Evolutionary conservation across 1,139 yeast genomes (phyloP).

Genomic region (Debaryomyces udenii): DNA sequence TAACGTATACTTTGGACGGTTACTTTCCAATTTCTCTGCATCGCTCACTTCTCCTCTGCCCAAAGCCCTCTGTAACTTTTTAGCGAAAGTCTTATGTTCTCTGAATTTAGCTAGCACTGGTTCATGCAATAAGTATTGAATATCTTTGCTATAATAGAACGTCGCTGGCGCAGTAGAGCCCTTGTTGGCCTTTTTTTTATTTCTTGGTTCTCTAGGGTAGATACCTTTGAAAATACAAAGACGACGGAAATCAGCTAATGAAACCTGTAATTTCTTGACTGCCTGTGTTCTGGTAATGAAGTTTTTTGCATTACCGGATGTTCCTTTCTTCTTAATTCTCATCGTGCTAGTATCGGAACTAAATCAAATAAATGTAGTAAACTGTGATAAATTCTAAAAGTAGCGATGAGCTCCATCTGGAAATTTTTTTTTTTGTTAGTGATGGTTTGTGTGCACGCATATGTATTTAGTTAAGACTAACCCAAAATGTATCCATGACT

Average conservation of each 20-base stretch:
- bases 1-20: constrained; percentile 81
- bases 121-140: constrained; percentile 92
- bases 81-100: constrained; percentile 93
- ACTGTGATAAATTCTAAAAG: constrained; percentile 3
- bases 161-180: constrained; percentile 97
- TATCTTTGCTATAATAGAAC: constrained; percentile 91
- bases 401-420: constrained; percentile 10
- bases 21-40: constrained; percentile 82
- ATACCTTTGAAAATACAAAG: constrained; percentile 96
- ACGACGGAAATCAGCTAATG: constrained; percentile 97
- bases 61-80: constrained; percentile 84
- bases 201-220: constrained; percentile 94
- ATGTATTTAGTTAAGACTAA: no score
- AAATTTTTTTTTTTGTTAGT: constrained; percentile 8
- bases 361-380: background rate
- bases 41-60: constrained; percentile 90
- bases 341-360: constrained; percentile 7
- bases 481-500: no score
- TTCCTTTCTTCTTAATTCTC: constrained; percentile 74
- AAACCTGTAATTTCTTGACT: constrained; percentile 85
- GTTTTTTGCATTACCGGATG: constrained; percentile 89
- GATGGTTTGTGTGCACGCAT: constrained; percentile 8
- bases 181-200: constrained; percentile 94
- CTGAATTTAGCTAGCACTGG: constrained; percentile 91
- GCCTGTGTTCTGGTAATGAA: constrained; percentile 96